phyloP scores from a whole-genome alignment of 345 rosid genomes.

The Camelina laxa region DNA sequence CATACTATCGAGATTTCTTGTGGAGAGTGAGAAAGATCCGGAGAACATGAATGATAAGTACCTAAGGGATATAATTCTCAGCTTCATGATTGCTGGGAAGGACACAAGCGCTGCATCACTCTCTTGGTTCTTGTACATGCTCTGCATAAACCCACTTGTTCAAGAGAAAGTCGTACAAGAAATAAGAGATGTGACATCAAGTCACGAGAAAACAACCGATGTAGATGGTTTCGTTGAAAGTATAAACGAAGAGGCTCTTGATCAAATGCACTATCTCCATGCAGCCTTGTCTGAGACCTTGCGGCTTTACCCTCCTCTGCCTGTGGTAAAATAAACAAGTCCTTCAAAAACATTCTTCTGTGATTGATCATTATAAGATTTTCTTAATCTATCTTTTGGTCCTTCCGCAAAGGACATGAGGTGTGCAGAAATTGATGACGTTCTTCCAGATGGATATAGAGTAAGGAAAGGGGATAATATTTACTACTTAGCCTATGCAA shows the following conservation, averaged over 20 bases:
- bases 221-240: constrained; percentile 49
- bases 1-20: constrained; percentile 66
- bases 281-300: constrained; percentile 79
- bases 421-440: constrained; percentile 62
- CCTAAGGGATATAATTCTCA: constrained; percentile 71
- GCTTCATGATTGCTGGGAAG: constrained; percentile 75
- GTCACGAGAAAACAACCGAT: constrained; percentile 31
- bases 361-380: constrained; percentile 5
- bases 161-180: constrained; percentile 71
- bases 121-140: constrained; percentile 79
- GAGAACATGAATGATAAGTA: constrained; percentile 62
- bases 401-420: constrained; percentile 57
- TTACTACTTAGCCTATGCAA: constrained; percentile 64
- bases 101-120: constrained; percentile 65
- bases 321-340: constrained; percentile 49
- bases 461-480: constrained; percentile 69
- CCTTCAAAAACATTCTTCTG: constrained; percentile 1
- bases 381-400: not conserved
- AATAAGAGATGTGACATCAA: constrained; percentile 50
- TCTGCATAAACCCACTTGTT: constrained; percentile 71
- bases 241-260: constrained; percentile 53
- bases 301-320: constrained; percentile 72
- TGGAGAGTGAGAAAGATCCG: constrained; percentile 64
- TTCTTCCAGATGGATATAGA: constrained; percentile 69
- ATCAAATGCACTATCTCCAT: constrained; percentile 77